Conservation (phyloP, 1,284 basidiomycete genomes). For the Phylloboletellus chloephorus region DNA sequence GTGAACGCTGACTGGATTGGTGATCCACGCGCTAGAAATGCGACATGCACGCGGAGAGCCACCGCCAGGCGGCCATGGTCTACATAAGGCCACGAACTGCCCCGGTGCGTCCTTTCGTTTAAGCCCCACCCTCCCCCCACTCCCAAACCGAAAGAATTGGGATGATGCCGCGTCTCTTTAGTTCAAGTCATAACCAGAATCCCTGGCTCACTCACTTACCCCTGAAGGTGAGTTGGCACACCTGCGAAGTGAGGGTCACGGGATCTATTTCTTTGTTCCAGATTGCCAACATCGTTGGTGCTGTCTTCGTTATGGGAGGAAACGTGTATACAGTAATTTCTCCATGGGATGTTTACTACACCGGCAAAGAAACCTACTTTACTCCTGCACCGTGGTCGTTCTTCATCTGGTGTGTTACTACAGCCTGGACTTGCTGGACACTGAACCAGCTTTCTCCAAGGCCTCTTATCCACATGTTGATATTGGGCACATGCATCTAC, state of each 20-base stretch:
- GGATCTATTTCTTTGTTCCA: constrained; percentile 23
- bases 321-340: constrained; percentile 82
- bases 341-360: constrained; percentile 61
- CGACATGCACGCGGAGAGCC: constrained; percentile 26
- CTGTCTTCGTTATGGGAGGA: constrained; percentile 75
- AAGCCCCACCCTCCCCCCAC: constrained; percentile 13
- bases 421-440: neutral
- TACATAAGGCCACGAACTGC: constrained; percentile 25
- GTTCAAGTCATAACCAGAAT: constrained; percentile 21
- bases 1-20: constrained; percentile 10
- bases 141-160: neutral
- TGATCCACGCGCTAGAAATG: constrained; percentile 25
- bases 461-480: constrained; percentile 80
- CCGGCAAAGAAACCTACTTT: constrained; percentile 81
- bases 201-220: constrained; percentile 25
- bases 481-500: constrained; percentile 85
- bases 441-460: constrained; percentile 31
- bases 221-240: constrained; percentile 22
- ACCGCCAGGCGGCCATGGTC: constrained; percentile 12
- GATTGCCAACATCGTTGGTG: constrained; percentile 76
- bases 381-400: constrained; percentile 87
- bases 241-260: neutral
- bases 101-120: constrained; percentile 11
- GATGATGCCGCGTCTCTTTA: constrained; percentile 25
- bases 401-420: constrained; percentile 60